These are phyloP conservation scores for Avena atlantica DNA, from an alignment of 176 grass and related monocot species.

Conservation along the genomic window DNA sequence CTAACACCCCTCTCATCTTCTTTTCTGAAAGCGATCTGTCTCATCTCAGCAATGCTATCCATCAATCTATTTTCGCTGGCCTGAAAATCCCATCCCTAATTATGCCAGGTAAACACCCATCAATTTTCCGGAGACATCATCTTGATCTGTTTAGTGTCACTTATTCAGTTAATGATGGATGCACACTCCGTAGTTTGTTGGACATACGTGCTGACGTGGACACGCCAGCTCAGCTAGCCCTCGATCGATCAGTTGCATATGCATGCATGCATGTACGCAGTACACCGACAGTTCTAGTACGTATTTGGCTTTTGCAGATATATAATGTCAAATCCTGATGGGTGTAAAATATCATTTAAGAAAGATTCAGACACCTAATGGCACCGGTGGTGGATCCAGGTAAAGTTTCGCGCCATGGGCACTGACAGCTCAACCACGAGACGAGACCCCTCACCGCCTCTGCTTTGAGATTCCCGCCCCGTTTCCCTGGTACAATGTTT, in stretches of 20 bases:
- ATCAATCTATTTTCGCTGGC: background rate
- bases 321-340: conserved; percentile 27
- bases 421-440: conserved; percentile 49
- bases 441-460: background rate
- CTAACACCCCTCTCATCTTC: too few species aligned
- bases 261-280: background rate
- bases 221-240: background rate
- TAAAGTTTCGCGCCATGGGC: conserved; percentile 3
- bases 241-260: background rate
- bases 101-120: background rate
- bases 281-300: background rate
- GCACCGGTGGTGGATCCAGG: background rate
- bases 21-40: too few species aligned
- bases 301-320: background rate
- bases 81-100: background rate
- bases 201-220: conserved; percentile 36
- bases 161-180: conserved; percentile 17
- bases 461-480: background rate
- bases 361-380: conserved; percentile 15
- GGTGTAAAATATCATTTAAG: background rate
- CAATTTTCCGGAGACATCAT: background rate
- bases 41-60: background rate
- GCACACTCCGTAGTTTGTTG: background rate
- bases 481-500: background rate
- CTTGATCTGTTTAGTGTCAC: background rate